Conservation (phyloP, 805 yeast genomes). For the Wickerhamomyces bovis region DNA sequence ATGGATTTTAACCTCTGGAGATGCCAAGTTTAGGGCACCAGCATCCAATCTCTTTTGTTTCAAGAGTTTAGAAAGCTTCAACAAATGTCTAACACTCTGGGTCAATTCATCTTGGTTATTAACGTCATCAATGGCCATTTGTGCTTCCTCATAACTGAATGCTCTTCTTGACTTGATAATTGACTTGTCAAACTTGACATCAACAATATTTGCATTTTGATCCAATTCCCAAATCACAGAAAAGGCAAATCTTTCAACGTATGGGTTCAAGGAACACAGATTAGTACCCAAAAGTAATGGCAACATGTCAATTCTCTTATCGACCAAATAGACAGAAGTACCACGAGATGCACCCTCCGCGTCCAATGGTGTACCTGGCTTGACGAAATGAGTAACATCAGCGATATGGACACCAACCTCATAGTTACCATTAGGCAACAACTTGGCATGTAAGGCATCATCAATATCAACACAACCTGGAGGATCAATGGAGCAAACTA, state of each 20-base stretch:
- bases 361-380: slow-evolving; percentile 86
- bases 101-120: slow-evolving; percentile 79
- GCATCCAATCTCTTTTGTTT: slow-evolving; percentile 84
- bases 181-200: slow-evolving; percentile 76
- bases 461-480: slow-evolving; percentile 98
- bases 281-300: slow-evolving; percentile 95
- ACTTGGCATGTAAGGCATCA: slow-evolving; percentile 89
- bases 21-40: slow-evolving; percentile 94
- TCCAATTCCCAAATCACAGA: slow-evolving; percentile 95
- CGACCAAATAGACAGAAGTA: slow-evolving; percentile 94
- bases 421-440: slow-evolving; percentile 85
- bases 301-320: slow-evolving; percentile 97
- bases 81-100: slow-evolving; percentile 76
- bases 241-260: slow-evolving; percentile 93
- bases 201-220: slow-evolving; percentile 75
- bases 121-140: slow-evolving; percentile 77
- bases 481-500: slow-evolving; percentile 95
- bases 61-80: slow-evolving; percentile 73
- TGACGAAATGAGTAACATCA: slow-evolving; percentile 95
- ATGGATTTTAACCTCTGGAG: slow-evolving; percentile 96
- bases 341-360: slow-evolving; percentile 97
- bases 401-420: slow-evolving; percentile 99
- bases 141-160: slow-evolving; percentile 91
- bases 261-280: slow-evolving; percentile 89
- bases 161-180: slow-evolving; percentile 90